phyloP scores from a whole-genome alignment of 345 rosid genomes.

The Syzygium jambos region DNA sequence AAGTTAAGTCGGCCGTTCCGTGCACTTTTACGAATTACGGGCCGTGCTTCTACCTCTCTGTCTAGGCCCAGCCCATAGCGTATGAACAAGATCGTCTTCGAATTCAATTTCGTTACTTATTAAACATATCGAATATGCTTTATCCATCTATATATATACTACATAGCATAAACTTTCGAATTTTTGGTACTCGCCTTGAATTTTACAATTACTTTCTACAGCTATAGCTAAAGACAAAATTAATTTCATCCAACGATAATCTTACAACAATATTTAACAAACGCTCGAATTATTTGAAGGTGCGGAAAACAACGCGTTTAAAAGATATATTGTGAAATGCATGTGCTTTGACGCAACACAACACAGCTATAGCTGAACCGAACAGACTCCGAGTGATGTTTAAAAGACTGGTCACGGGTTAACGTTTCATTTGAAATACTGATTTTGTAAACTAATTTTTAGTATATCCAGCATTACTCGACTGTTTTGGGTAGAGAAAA shows the following conservation, averaged over 20 bases:
- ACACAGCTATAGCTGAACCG: too few relatives aligned
- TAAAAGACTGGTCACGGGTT: too few relatives aligned
- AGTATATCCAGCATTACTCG: not conserved
- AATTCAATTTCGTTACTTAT: fast-evolving
- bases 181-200: not conserved
- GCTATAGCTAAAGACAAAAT: not conserved
- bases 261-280: too few relatives aligned
- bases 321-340: too few relatives aligned
- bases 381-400: too few relatives aligned
- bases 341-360: too few relatives aligned
- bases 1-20: not conserved
- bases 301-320: too few relatives aligned
- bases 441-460: too few relatives aligned
- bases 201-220: not conserved
- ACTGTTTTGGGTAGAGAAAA: not conserved
- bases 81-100: not conserved
- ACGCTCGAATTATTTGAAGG: too few relatives aligned
- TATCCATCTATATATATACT: too few relatives aligned
- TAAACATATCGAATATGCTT: not conserved
- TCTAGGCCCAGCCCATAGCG: not conserved
- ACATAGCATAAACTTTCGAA: not conserved
- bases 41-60: not conserved
- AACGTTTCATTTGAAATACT: too few relatives aligned
- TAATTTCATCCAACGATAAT: too few relatives aligned
- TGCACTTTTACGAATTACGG: not conserved